These are phyloP conservation scores for Plasmodium reichenowi DNA, from an alignment of 169 alveolate species.

Conservation along the genomic window DNA sequence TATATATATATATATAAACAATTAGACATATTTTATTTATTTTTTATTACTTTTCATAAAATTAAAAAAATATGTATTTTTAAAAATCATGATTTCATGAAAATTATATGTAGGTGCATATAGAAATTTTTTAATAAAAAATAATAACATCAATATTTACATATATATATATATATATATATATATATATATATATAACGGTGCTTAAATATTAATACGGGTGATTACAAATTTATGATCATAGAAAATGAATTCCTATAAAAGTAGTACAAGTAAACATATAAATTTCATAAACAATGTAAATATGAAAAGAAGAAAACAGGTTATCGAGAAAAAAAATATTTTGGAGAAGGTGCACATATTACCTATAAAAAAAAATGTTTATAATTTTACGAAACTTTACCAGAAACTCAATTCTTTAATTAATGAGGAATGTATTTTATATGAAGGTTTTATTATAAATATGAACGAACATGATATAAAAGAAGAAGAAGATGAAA, in stretches of 20 bases:
- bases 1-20: too few species aligned
- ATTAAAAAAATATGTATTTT: too few species aligned
- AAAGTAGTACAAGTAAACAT: slow-evolving; percentile 29
- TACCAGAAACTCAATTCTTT: slow-evolving; percentile 27
- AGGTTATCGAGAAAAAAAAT: slow-evolving; percentile 19
- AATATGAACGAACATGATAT: background rate
- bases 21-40: too few species aligned
- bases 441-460: slow-evolving; percentile 63
- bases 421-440: slow-evolving; percentile 25
- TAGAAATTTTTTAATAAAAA: too few species aligned
- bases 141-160: background rate
- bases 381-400: slow-evolving; percentile 3
- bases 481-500: background rate
- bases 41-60: too few species aligned
- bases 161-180: slow-evolving; percentile 14
- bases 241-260: slow-evolving; percentile 27
- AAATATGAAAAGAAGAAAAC: slow-evolving; percentile 44
- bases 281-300: slow-evolving; percentile 14
- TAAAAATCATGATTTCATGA: too few species aligned
- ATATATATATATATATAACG: background rate
- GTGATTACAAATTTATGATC: slow-evolving; percentile 12
- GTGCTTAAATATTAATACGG: background rate
- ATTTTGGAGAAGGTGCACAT: slow-evolving; percentile 56
- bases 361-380: slow-evolving; percentile 37
- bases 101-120: too few species aligned